phyloP scores from a whole-genome alignment of 177 flowering plant species.

The Vitis hybrid region DNA sequence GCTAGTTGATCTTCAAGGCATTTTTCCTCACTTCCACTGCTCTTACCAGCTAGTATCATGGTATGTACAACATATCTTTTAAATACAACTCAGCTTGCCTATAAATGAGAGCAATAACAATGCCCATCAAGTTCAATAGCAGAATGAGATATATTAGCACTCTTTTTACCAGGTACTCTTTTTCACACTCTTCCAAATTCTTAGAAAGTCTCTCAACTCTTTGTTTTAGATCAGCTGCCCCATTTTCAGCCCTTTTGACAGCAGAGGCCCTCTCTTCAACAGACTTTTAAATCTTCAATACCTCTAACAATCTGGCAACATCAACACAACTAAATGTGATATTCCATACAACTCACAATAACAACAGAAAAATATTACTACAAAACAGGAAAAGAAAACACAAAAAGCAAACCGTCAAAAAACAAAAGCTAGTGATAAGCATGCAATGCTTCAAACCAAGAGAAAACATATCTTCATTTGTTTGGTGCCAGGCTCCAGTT shows the following conservation, averaged over 20 bases:
- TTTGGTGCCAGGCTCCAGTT: too few relatives aligned
- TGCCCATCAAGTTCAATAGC: too few relatives aligned
- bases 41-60: conserved; percentile 77
- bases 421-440: too few relatives aligned
- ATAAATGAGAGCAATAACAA: too few relatives aligned
- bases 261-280: conserved; percentile 64
- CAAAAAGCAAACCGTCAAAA: too few relatives aligned
- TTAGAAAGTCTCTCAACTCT: conserved; percentile 62
- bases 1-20: conserved; percentile 92
- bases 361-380: not conserved
- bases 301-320: conserved; percentile 53
- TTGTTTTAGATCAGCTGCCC: conserved; percentile 78
- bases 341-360: not conserved
- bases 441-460: too few relatives aligned
- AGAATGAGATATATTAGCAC: too few relatives aligned
- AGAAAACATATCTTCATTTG: too few relatives aligned
- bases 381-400: not conserved
- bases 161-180: conserved; percentile 24
- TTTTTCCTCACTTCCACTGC: conserved; percentile 89
- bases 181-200: conserved; percentile 72
- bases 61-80: too few relatives aligned
- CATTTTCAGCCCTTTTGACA: conserved; percentile 81
- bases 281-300: conserved; percentile 71
- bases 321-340: not conserved
- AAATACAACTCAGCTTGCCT: too few relatives aligned